Evolutionary conservation across 106 monocot species (phyloP), one percentile per base, ranked within the genome.

Genomic region (Chionographis japonica): DNA sequence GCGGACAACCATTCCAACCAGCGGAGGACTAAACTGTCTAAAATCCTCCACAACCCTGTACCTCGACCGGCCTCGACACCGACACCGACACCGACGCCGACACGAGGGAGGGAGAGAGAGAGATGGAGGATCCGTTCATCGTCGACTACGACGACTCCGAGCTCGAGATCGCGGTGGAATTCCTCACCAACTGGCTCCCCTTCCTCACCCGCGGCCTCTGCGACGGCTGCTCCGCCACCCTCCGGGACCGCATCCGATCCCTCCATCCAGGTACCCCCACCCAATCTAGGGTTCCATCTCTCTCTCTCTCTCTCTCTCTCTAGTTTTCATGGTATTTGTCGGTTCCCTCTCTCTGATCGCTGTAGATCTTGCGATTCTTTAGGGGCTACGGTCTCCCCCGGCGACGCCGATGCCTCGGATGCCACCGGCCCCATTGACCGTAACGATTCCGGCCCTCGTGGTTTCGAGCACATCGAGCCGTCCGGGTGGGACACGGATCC

Each of bases 171-270:
- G 91, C 88, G 5, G 72, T 67, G 11, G 91, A 91, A 70, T 95
- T 95, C 81, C 88, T 95, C 63, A 84, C 74, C 60, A 86, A 67
- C 46, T 91, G 95, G 95, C 79, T 84, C 35, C 95, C 95, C 39
- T 95, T 91, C 65, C 91, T 95, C 65, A 73, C 84, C 59, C 74
- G 73, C 12, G 88, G 52, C 46, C 84, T 95, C 65, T 95, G 91
- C 86, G 54, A 69, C 18, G 8, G 56, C 61, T 95, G 95, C 77
- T 68, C 79, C 57, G 57, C 69, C 42, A 39, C 70, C 62, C 77
- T 95, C 42, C 56, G 63, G 60, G 56, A 58, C 56, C 91, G 94
- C 69, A 61, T 95, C 79, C 64, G 40, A 36, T 83, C 88, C 60
- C 82, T 94, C 69, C 75, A 58, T 57, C n/a, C n/a, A n/a, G n/a